Evolutionary conservation across 1,139 yeast species (phyloP), one percentile per base, ranked within the genome.

Genomic region (Debaryomyces singareniensis): DNA sequence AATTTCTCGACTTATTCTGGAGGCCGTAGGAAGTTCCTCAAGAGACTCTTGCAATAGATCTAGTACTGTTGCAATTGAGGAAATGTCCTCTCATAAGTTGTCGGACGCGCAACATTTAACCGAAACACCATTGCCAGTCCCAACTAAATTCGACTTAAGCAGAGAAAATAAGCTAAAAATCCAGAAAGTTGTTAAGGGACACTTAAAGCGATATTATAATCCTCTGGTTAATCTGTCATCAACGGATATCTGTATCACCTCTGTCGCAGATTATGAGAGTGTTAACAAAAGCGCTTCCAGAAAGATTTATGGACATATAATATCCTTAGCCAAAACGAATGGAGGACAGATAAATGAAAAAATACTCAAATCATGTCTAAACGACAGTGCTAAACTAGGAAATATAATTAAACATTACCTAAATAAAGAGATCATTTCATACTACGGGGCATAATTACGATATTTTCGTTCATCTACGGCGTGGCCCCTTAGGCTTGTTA

Each of bases 401-500:
- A 33, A 31, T 14, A 47, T 43, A 32, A 53, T 13, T 59, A 52
- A 31, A 35, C 49, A 22, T 23, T 23, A 23, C 13, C 11, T 23
- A 23, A 23, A 23, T 7, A 18, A 18, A 7, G 21, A 18, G 21
- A 18, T 18, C 9, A 6, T 3, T n/a, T 11, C 3, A 16, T 26
- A 4, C 28, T 15, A 6, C 10, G 16, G 29, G 13, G 13, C 7
- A 23, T 7, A 7, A 9, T n/a, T 7, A 10, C 14, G 25, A 9
- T 12, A 10, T 7, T 23, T n/a, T 18, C n/a, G 7, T 12, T 40
- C 47, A 66, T 45, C 70, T 58, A 36, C 73, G 56, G 40, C 73
- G 59, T 20, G 81, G 81, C 3, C 79, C 79, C 44, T 58, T 71
- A 33, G 81, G 81, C 45, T 69, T 72, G 37, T 47, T 63, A 37